These are phyloP conservation scores for Diplotaxis tenuifolia DNA, from an alignment of 345 rosid species.

Conservation along the genomic window DNA sequence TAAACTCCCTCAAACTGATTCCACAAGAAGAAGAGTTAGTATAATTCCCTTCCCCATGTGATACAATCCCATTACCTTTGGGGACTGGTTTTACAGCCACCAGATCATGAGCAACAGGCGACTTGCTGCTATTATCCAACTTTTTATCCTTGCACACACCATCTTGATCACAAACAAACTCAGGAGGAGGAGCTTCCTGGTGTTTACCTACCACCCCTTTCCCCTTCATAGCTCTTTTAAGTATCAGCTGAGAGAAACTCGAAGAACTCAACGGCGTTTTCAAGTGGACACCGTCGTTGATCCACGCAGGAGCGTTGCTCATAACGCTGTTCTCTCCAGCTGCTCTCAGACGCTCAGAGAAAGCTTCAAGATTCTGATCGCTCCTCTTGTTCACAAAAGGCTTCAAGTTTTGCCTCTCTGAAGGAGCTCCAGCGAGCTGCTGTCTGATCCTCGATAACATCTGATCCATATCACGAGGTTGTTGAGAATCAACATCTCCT, in stretches of 20 bases:
- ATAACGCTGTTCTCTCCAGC: constrained; percentile 34
- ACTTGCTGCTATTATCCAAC: constrained; percentile 22
- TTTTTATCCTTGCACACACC: constrained; percentile 33
- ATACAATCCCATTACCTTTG: constrained; percentile 26
- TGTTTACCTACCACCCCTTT: constrained; percentile 41
- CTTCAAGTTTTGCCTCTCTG: constrained; percentile 36
- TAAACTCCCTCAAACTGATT: constrained; percentile 60
- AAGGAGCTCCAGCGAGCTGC: constrained; percentile 41
- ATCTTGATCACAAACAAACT: constrained; percentile 23
- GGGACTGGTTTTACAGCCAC: constrained; percentile 32
- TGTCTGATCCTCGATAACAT: constrained; percentile 39
- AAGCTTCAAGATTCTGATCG: constrained; percentile 41
- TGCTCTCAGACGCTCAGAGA: constrained; percentile 38
- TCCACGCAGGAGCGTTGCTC: constrained; percentile 36
- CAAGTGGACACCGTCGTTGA: constrained; percentile 28
- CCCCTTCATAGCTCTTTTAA: constrained; percentile 46
- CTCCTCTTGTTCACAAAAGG: constrained; percentile 32
- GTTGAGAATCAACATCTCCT: constrained; percentile 38
- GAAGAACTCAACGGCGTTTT: constrained; percentile 35
- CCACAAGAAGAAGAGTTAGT: constrained; percentile 39
- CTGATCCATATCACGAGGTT: constrained; percentile 41
- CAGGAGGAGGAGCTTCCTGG: constrained; percentile 30
- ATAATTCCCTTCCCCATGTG: constrained; percentile 31
- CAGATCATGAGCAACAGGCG: constrained; percentile 21
- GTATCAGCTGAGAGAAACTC: constrained; percentile 43